phyloP scores from a whole-genome alignment of 176 grass and related monocot genomes.

The Avena eriantha region DNA sequence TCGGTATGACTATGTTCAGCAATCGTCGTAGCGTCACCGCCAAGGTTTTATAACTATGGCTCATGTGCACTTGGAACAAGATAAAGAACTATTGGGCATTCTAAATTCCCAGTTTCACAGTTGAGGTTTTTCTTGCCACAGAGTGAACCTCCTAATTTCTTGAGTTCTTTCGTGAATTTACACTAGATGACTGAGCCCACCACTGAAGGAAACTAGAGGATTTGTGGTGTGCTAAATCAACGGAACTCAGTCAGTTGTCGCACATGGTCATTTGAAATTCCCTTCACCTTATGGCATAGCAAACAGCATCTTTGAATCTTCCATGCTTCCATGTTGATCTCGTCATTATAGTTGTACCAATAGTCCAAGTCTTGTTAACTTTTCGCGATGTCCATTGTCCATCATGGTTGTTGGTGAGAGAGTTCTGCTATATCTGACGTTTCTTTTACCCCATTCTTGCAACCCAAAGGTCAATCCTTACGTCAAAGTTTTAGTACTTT shows the following conservation, averaged over 20 bases:
- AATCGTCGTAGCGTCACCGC: background rate
- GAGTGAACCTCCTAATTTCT: background rate
- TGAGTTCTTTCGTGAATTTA: background rate
- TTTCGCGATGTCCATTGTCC: too few relatives aligned
- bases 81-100: background rate
- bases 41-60: background rate
- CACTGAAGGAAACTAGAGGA: background rate
- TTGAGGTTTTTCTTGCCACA: background rate
- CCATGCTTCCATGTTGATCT: background rate
- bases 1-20: background rate
- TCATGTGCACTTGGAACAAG: background rate
- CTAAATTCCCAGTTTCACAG: slow-evolving; percentile 4
- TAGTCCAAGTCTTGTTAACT: background rate
- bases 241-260: background rate
- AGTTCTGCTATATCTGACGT: slow-evolving; percentile 27
- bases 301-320: background rate
- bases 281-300: background rate
- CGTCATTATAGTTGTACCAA: background rate
- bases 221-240: slow-evolving; percentile 14
- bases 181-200: background rate
- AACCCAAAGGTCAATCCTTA: slow-evolving; percentile 22
- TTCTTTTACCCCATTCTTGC: background rate
- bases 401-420: slow-evolving; percentile 4
- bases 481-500: slow-evolving; percentile 26
- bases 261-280: background rate